Base-by-base conservation (phyloP, 2,329 filamentous ascomycete species). In the Fusarium sp. region DNA sequence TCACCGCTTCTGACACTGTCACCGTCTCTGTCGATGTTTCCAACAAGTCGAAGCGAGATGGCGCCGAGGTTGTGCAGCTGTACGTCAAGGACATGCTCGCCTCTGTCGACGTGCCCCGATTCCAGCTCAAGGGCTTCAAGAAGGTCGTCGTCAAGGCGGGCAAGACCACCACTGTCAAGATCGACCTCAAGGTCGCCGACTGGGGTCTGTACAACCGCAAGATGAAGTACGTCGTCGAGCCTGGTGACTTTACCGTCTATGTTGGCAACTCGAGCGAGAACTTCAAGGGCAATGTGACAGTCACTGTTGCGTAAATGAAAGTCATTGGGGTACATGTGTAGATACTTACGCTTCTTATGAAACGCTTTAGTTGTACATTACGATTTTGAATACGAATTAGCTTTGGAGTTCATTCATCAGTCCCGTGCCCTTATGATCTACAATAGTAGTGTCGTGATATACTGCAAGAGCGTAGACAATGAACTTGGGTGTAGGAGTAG, bases 151-250 rank as follows among this genome's bases (percentile, higher is more conserved):
- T 91, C 61, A 83, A 83, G 58, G 85, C 88, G 2, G 89, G 89
- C 0, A 82, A 87, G 75, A 90, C 85, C 1, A 81, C 85, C 69
- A 85, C 77, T 6, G 81, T 85, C 36, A 73, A 79, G 33, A 81
- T 91, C 25, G 81, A 84, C 33, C 73, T 83, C 54, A 82, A 85
- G 65, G 89, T 90, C 75, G 83, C 87, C 10, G 76, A 85, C 23
- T 81, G 90, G 67, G 84, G 84, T 9, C 80, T 88, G 1, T 89
- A 87, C 49, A 80, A 89, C 75, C 86, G 83, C 0, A 83, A 83
- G 66, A 90, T 92, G 88, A 80, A 89, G 76, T 93, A 93, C 77
- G 89, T 91, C 23, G 90, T 93, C 36, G 91, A 93, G 82, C 86
- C 86, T 3, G 91, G 91, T 1, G 84, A 89, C 40, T 93, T 93